Evolutionary conservation across 352 stramenopile genomes (phyloP), one percentile per base, ranked within the genome.

Genomic region (Nothophytophthora sp.): DNA sequence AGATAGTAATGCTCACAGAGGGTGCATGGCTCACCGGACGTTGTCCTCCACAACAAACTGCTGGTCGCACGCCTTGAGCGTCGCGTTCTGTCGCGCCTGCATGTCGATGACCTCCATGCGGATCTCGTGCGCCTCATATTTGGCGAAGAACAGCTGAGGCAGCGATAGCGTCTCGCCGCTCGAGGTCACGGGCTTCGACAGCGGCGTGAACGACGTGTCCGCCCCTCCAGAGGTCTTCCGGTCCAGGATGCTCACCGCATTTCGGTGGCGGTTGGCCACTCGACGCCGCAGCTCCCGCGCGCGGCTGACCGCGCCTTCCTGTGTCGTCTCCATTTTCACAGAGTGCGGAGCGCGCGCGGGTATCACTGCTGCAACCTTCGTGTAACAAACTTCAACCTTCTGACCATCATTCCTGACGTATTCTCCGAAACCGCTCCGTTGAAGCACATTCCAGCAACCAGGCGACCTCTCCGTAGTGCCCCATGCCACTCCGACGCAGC

Each of bases 21-120:
- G 28, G 3, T 45, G 7, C 25, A 11, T 25, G n/a, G n/a, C 30
- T 24, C 68, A 81, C 64, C 74, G 63, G 20, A 87, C 67, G 18
- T 66, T 73, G 4, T 67, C 72, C 47, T 91, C 75, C 5, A 76
- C 39, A 5, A 60, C 62, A 37, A 88, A 83, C 42, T 91, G 78
- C 33, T 79, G 68, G 20, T 84, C 76, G 4, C 70, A 86, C 19
- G 59, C 82, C 5, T 48, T 63, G 9, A 89, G 56, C 0, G 67
- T 61, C 13, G 58, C 57, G 11, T 70, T 57, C 13, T 85, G 63
- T 28, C 73, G 62, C 5, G 73, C 61, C 16, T 89, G 59, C 6
- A 68, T 54, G 30, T 82, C 78, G 23, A 86, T 50, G 11, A 91
- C 57, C 1, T 80, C 64, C 66, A 82, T 71, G 34, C 80, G 70